A percentile compares a stretch with the other conserved stretches of the same genome.
phyloP scores from a whole-genome alignment of 805 yeast genomes.

The Wickerhamomyces ciferrii region DNA sequence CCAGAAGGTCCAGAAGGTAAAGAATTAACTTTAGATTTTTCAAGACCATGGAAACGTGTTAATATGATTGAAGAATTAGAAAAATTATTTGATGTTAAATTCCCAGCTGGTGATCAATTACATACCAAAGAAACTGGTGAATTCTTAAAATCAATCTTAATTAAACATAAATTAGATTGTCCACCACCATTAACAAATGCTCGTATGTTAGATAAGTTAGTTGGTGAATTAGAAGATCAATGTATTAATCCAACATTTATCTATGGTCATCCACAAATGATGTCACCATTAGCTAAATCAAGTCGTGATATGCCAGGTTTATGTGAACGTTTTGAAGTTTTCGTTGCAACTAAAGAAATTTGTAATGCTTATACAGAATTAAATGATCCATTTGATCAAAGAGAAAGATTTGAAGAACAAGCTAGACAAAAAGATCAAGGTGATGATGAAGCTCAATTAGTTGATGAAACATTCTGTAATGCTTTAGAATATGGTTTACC shows the following conservation, averaged over 20 bases:
- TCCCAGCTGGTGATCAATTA: conserved; percentile 93
- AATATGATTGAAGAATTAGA: conserved; percentile 97
- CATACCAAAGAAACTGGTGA: conserved; percentile 92
- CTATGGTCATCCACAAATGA: conserved; percentile 99
- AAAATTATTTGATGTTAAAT: conserved; percentile 75
- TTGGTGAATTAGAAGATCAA: conserved; percentile 92
- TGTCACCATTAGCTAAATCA: conserved; percentile 98
- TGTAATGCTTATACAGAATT: conserved; percentile 98
- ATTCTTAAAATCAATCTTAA: conserved; percentile 77
- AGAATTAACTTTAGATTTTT: conserved; percentile 74
- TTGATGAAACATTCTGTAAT: conserved; percentile 95
- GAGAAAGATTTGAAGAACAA: conserved; percentile 96
- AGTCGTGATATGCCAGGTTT: conserved; percentile 89
- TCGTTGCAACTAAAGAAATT: conserved; percentile 97
- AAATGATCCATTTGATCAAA: conserved; percentile 98
- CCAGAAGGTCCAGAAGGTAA: conserved; percentile 91
- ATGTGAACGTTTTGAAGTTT: conserved; percentile 97
- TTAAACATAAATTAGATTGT: conserved; percentile 81
- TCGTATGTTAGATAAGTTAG: conserved; percentile 96
- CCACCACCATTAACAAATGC: conserved; percentile 92
- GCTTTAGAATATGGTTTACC: conserved; percentile 98
- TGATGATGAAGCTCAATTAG: conserved; percentile 96
- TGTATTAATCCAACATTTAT: conserved; percentile 97
- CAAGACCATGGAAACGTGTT: conserved; percentile 98
- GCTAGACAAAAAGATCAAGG: conserved; percentile 98